Base-by-base conservation (phyloP, 1,139 yeast species). In the Blastobotrys aristatus region DNA sequence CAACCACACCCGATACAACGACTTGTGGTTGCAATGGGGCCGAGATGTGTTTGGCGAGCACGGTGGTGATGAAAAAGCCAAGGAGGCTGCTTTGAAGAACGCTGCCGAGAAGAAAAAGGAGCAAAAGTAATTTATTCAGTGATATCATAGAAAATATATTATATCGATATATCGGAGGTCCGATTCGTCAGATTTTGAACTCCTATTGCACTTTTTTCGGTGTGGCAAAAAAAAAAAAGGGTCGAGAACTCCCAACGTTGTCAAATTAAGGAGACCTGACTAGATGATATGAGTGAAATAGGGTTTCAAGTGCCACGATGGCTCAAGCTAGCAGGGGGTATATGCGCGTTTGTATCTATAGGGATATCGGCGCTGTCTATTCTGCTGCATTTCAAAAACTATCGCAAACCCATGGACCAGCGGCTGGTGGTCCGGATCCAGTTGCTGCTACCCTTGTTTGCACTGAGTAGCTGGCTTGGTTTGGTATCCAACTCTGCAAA, bases 361-460 rank as follows among this genome's bases (percentile, higher is more conserved):
- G 10, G 66, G 22, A 70, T 76, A 8, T 75, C 85, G 1, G 37
- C 66, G 2, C 54, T 66, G 5, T 74, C 82, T 1, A 77, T 82
- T 3, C 65, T 63, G 37, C 60, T 71, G 51, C 90, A 83, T 46
- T 65, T 80, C 33, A 64, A 65, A 46, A 89, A 90, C 68, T 92
- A 92, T 66, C 69, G 97, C 43, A 87, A 86, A 58, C 97, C 97
- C 0, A 76, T 78, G 60, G 95, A 88, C 57, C 99, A 92, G 65
- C 71, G 97, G 46, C 71, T 89, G 39, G 82, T 87, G 64, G 82
- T 90, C 2, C 73, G 99, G 35, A 92, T 92, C 43, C 84, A 84
- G 57, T 54, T 79, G 21, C 66, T 79, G 59, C 70, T 79, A 0
- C 84, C 84, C 0, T 57, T 79, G 16, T 79, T 74, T 57, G 74